phyloP scores from a whole-genome alignment of 2,329 filamentous ascomycete species.

The Rutstroemia sp. region DNA sequence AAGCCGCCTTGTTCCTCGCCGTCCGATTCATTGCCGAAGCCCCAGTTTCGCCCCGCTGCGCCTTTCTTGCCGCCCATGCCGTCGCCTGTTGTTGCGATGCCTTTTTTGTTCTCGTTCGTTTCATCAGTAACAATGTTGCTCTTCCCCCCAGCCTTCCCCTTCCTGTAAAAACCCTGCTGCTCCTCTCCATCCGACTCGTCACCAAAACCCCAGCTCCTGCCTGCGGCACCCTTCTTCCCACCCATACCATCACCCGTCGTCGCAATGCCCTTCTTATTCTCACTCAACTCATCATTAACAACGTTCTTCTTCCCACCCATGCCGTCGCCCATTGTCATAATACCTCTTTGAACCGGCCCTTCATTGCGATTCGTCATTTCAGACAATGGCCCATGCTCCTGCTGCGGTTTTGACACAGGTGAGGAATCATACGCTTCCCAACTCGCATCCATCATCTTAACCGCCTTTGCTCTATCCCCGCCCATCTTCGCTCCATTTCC shows the following conservation, averaged over 20 bases:
- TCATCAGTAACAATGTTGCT: constrained; percentile 31
- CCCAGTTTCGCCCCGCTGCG: constrained; percentile 38
- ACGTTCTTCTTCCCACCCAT: constrained; percentile 41
- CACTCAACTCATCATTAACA: constrained; percentile 2
- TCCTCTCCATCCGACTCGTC: constrained; percentile 41
- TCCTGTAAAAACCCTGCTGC: constrained; percentile 9
- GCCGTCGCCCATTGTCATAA: constrained; percentile 44
- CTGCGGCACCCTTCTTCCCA: constrained; percentile 33
- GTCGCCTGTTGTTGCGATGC: constrained; percentile 38
- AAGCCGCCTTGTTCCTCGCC: constrained; percentile 32
- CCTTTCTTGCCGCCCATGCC: constrained; percentile 47
- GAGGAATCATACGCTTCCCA: constrained; percentile 51
- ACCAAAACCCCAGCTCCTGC: constrained; percentile 47
- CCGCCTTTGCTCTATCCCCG: constrained; percentile 58
- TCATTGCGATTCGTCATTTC: constrained; percentile 18
- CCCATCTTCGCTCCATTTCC: constrained; percentile 32
- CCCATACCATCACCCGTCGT: constrained; percentile 45
- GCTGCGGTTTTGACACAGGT: constrained; percentile 33
- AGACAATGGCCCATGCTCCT: constrained; percentile 22
- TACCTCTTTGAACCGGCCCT: constrained; percentile 16
- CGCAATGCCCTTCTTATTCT: background rate
- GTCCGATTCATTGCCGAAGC: constrained; percentile 45
- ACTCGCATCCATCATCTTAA: constrained; percentile 65
- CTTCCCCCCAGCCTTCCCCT: too few relatives aligned
- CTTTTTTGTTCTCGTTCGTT: constrained; percentile 8